A percentile compares a stretch with the other conserved stretches of the same genome.
Evolutionary conservation across 805 yeast species (phyloP).

Genomic region (Peterozyma toletana): DNA sequence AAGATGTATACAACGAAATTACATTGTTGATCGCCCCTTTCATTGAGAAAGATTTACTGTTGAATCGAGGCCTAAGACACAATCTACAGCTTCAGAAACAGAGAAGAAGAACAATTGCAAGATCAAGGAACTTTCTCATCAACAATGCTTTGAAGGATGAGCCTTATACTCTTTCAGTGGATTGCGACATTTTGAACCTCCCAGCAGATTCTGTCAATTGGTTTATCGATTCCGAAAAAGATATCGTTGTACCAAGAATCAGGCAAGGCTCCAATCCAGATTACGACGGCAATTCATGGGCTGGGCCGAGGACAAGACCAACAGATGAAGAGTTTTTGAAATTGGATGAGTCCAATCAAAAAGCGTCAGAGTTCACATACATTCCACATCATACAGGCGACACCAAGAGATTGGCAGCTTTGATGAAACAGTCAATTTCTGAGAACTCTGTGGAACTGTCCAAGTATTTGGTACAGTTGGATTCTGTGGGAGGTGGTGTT

Average conservation of each 20-base stretch:
- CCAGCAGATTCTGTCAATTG: slow-evolving; percentile 16
- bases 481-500: slow-evolving; percentile 48
- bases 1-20: background rate
- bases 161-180: slow-evolving; percentile 20
- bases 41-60: slow-evolving; percentile 11
- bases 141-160: slow-evolving; percentile 18
- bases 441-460: background rate
- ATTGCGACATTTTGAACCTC: slow-evolving; percentile 21
- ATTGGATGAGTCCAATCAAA: slow-evolving; percentile 1
- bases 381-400: background rate
- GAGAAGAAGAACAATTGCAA: slow-evolving; percentile 20
- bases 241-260: slow-evolving; percentile 24
- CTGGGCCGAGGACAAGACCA: slow-evolving; percentile 22
- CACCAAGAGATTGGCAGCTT: too few relatives aligned
- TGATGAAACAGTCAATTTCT: too few relatives aligned
- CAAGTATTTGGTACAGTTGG: slow-evolving; percentile 21
- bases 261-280: slow-evolving; percentile 18
- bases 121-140: slow-evolving; percentile 20
- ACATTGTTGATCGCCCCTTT: slow-evolving; percentile 14
- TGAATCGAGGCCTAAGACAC: slow-evolving; percentile 13
- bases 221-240: slow-evolving; percentile 18
- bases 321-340: slow-evolving; percentile 11
- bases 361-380: background rate
- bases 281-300: slow-evolving; percentile 30
- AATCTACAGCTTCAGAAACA: slow-evolving; percentile 13